Conservation (phyloP, 2,329 filamentous ascomycete species). For the Blastomyces percursus region DNA sequence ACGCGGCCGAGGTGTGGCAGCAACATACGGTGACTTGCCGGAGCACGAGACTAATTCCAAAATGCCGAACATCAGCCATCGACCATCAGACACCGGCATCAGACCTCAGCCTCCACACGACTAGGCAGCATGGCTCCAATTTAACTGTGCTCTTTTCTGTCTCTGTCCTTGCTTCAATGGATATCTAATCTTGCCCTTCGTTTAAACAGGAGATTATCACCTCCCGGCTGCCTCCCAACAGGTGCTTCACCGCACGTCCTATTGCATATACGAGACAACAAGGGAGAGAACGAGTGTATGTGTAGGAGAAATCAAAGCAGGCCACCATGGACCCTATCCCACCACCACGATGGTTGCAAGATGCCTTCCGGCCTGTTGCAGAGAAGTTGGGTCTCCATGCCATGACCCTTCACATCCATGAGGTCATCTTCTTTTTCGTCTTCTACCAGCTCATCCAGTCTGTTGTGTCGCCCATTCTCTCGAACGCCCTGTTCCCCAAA, state of each 20-base stretch:
- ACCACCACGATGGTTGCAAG: constrained; percentile 42
- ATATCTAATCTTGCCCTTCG: neutral
- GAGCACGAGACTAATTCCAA: neutral
- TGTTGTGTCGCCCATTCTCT: constrained; percentile 46
- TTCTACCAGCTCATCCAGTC: constrained; percentile 48
- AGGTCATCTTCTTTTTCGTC: constrained; percentile 45
- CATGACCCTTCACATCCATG: constrained; percentile 51
- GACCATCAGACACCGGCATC: neutral
- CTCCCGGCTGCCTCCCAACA: neutral
- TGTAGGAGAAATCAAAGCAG: neutral
- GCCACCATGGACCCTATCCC: constrained; percentile 33
- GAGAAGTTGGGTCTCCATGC: constrained; percentile 43
- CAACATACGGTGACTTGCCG: neutral
- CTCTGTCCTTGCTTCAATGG: neutral
- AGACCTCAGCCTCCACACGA: constrained; percentile 1
- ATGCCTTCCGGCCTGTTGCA: constrained; percentile 40
- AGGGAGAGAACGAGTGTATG: neutral
- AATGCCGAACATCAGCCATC: neutral
- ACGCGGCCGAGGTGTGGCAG: neutral
- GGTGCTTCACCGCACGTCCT: neutral
- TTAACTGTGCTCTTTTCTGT: neutral
- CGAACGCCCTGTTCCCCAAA: constrained; percentile 42
- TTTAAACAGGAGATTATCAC: neutral
- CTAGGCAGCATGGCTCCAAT: neutral
- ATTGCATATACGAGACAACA: neutral